Evolutionary conservation across 2,329 filamentous ascomycete species (phyloP), one percentile per base, ranked within the genome.

Genomic region (Ophiostoma triangulosporum): DNA sequence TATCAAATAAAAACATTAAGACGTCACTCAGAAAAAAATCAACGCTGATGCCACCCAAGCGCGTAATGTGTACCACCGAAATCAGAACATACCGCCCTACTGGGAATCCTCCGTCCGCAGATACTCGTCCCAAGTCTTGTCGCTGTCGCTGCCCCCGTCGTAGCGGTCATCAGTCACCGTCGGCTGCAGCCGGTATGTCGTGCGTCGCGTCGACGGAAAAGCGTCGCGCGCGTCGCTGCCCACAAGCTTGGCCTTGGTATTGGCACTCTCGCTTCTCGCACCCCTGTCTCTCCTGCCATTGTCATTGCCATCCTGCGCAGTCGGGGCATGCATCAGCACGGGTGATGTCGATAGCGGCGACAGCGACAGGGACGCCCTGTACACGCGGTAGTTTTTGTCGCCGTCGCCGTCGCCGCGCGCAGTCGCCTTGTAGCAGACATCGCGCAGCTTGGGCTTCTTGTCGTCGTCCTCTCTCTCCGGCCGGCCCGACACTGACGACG

Each of bases 101-200:
- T 27, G 26, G 4, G 17, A 29, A 31, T 40, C 26, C 8, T 29
- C 20, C 20, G 49, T 8, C 6, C 48, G 33, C 20, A 57, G 45
- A 20, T 50, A 57, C 4, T 60, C 58, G 26, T 51, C 51, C 57
- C 57, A 57, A 8, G 55, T 58, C 48, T 57, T 51, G 20, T 53
- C 45, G 31, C 53, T 54, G 2, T 43, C 52, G 15, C 38, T 52
- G 8, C 46, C 38, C 9, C 35, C 11, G 5, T 40, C 50, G 11
- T 2, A 12, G 4, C 36, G 27, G 27, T 24, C 20, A 14, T 50
- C 43, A 12, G 40, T 26, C 5, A 45, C 40, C 9, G 31, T 24
- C 20, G 32, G 31, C 24, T 50, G 22, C 24, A 40, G 48, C 12
- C 48, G 35, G 9, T 20, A 14, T 8, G 8, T 26, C n/a, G 6